Base-by-base conservation (phyloP, 2,329 filamentous ascomycete species). In the Ascochyta viciae-villosae region DNA sequence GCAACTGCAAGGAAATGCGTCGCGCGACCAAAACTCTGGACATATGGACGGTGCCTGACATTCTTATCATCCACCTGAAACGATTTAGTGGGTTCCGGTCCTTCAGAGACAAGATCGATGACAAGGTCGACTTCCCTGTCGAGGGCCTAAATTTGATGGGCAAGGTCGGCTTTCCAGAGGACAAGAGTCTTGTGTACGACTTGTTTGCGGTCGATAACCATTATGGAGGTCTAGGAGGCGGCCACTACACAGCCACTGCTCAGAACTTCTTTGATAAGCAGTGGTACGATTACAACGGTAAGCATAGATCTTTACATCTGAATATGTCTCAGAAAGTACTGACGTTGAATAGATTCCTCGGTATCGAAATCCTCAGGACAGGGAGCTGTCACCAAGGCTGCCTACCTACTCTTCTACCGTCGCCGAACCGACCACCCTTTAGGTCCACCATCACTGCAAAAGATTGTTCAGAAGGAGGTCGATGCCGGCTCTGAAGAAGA, bases 231-330 rank as follows among this genome's bases (percentile, higher is more conserved):
- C 85, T 99, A 34, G 92, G 92, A 57, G 95, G 95, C 38, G 95
- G 95, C 0, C 95, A 99, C 76, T 99, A 99, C 78, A 98, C 93
- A 19, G 95, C 95, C 26, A 93, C 88, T 75, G 93, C 92, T 35
- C 93, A 92, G 80, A 98, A 96, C 74, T 97, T 96, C 76, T 82
- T 90, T 58, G 92, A 96, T 69, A 85, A 85, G 54, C 83, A 90
- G 74, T 99, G 95, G 95, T 97, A 97, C 75, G 91, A 96, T 65
- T 98, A 96, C 76, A 98, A 99, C 75, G 94, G 93, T 95, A 82
- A 52, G 61, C 13, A 31, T 27, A 15, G 4, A 15, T 9, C 10
- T 10, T n/a, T 33, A 24, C 27, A 6, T 22, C 26, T 8, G 2
- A 39, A 12, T 12, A 23, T 9, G 22, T 10, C 26, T 12, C 3